These are phyloP conservation scores for Chloranthus sessilifolius DNA, from an alignment of 164 flowering plant genomes.

Conservation along the genomic window DNA sequence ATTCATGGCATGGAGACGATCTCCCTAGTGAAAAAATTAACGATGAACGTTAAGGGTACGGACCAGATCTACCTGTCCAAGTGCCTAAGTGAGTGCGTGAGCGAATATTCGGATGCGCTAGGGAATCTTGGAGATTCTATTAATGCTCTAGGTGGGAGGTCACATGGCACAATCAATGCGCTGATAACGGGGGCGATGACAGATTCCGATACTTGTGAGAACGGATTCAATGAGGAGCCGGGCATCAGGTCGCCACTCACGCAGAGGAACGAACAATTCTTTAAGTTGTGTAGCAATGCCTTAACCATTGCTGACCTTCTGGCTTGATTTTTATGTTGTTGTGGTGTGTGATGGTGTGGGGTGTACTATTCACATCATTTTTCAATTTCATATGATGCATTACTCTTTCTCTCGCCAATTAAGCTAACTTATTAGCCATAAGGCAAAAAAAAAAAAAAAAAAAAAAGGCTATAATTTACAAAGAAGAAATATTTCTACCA, in stretches of 20 bases:
- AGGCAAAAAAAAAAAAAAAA: too few relatives aligned
- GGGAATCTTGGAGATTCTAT: constrained; percentile 13
- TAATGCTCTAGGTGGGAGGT: constrained; percentile 5
- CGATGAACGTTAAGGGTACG: neutral
- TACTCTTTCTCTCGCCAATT: too few relatives aligned
- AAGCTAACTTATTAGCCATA: too few relatives aligned
- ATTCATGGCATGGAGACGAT: constrained; percentile 5
- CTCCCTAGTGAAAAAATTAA: neutral
- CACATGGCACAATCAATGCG: constrained; percentile 6
- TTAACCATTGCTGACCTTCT: constrained; percentile 21
- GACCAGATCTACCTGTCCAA: neutral
- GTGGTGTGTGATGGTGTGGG: too few relatives aligned
- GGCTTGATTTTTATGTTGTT: too few relatives aligned
- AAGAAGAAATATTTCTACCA: too few relatives aligned
- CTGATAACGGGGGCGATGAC: constrained; percentile 23
- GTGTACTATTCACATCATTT: too few relatives aligned
- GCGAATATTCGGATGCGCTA: constrained; percentile 18
- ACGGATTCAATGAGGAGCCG: constrained; percentile 12
- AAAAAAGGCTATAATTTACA: too few relatives aligned
- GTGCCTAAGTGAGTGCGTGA: constrained; percentile 14
- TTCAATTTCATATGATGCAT: too few relatives aligned
- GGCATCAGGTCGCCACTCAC: constrained; percentile 10
- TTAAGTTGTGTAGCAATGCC: constrained; percentile 16
- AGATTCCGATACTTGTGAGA: constrained; percentile 22
- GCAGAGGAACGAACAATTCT: constrained; percentile 11